Percentiles rank a stretch among this genome's conserved stretches.
Evolutionary conservation across 2,329 filamentous ascomycete species (phyloP).

Genomic region (Beauveria brongniartii): DNA sequence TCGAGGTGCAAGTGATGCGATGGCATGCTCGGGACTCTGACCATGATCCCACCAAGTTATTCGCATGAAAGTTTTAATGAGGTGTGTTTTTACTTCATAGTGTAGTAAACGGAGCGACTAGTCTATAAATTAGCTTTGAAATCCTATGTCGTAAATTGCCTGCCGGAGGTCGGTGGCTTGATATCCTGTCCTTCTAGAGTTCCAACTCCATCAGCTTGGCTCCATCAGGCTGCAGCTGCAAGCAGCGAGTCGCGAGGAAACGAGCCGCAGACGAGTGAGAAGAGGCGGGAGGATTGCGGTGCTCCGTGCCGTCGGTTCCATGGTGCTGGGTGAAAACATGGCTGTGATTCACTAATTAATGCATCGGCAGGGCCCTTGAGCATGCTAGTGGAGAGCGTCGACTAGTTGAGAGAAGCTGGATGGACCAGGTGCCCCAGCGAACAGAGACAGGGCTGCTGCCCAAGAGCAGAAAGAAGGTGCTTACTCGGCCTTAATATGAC

Average conservation of each 20-base stretch:
- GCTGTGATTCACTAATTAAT: background rate
- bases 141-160: background rate
- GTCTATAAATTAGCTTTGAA: background rate
- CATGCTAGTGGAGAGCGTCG: background rate
- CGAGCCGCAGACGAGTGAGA: background rate
- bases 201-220: background rate
- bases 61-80: no score
- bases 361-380: background rate
- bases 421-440: background rate
- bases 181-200: background rate
- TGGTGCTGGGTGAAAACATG: background rate
- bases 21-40: background rate
- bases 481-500: background rate
- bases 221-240: background rate
- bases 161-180: conserved; percentile 2
- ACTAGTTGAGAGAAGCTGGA: background rate
- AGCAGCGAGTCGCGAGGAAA: background rate
- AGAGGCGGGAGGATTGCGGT: background rate
- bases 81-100: background rate
- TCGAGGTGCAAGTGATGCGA: background rate
- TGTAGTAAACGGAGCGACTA: no score
- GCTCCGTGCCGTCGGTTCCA: conserved; percentile 2
- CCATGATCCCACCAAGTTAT: no score
- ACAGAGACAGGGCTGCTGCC: background rate
- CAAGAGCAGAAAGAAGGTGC: background rate